phyloP scores from a whole-genome alignment of 169 alveolate genomes.

The Perkinsus olseni region DNA sequence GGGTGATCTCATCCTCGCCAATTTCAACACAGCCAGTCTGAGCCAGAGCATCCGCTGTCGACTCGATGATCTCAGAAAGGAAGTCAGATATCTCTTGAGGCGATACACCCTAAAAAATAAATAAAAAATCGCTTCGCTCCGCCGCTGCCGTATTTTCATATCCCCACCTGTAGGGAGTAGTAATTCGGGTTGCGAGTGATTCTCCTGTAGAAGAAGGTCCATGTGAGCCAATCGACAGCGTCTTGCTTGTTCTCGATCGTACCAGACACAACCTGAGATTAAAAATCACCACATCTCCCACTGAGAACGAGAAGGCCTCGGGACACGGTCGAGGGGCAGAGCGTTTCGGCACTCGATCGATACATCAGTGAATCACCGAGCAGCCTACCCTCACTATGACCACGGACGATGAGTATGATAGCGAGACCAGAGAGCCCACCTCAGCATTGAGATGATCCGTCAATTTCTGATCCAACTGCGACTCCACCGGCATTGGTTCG shows the following conservation, averaged over 20 bases:
- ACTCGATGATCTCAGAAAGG: conserved; percentile 90
- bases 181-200: conserved; percentile 96
- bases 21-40: conserved; percentile 84
- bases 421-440: conserved; percentile 31
- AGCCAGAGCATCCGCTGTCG: conserved; percentile 75
- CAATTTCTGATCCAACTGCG: conserved; percentile 82
- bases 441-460: conserved; percentile 94
- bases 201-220: conserved; percentile 98
- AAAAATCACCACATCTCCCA: background rate
- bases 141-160: background rate
- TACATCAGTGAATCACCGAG: no score
- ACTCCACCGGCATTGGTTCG: conserved; percentile 97
- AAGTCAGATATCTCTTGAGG: conserved; percentile 67
- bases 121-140: background rate
- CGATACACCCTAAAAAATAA: background rate
- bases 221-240: conserved; percentile 98
- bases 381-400: no score
- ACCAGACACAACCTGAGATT: conserved; percentile 68
- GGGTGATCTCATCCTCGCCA: conserved; percentile 65
- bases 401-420: background rate
- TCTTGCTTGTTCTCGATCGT: conserved; percentile 90
- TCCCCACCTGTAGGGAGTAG: conserved; percentile 92
- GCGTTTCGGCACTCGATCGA: no score
- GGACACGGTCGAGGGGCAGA: no score
- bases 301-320: no score